Evolutionary conservation across 2,329 filamentous ascomycete species (phyloP).

Genomic region (Microdochium paspali): DNA sequence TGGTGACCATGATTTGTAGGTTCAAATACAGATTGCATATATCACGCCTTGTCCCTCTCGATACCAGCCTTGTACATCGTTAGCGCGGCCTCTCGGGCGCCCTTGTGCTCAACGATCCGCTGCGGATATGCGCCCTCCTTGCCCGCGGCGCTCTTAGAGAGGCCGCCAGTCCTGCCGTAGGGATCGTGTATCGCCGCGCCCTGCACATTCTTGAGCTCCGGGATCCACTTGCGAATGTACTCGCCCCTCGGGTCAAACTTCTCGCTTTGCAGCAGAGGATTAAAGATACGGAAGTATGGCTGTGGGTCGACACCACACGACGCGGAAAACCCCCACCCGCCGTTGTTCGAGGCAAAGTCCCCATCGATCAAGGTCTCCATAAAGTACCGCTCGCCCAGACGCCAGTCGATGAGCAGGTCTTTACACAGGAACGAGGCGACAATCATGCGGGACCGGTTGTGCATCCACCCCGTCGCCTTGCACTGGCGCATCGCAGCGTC

Average conservation of each 20-base stretch:
- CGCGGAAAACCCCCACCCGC: conserved; percentile 43
- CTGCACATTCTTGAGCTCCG: conserved; percentile 56
- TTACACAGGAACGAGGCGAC: conserved; percentile 74
- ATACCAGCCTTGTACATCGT: conserved; percentile 60
- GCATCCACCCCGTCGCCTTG: conserved; percentile 62
- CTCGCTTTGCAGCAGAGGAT: conserved; percentile 74
- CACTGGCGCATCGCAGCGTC: conserved; percentile 82
- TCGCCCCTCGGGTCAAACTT: conserved; percentile 72
- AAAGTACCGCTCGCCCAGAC: conserved; percentile 71
- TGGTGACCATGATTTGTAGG: not conserved
- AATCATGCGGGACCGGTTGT: conserved; percentile 79
- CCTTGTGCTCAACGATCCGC: conserved; percentile 67
- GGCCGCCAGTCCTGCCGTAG: conserved; percentile 53
- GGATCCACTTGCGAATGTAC: conserved; percentile 78
- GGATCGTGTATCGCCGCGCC: conserved; percentile 74
- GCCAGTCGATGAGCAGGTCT: conserved; percentile 75
- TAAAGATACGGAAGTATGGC: conserved; percentile 88
- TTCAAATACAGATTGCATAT: not conserved
- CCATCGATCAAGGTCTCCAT: conserved; percentile 75
- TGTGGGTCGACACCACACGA: conserved; percentile 65
- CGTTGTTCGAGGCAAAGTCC: conserved; percentile 71
- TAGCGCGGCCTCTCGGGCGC: conserved; percentile 57
- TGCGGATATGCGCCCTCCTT: conserved; percentile 63
- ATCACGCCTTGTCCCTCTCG: conserved; percentile 29
- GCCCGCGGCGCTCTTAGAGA: conserved; percentile 30